These are phyloP conservation scores for Deakozyma indianensis DNA, from an alignment of 805 yeast genomes.

Conservation along the genomic window DNA sequence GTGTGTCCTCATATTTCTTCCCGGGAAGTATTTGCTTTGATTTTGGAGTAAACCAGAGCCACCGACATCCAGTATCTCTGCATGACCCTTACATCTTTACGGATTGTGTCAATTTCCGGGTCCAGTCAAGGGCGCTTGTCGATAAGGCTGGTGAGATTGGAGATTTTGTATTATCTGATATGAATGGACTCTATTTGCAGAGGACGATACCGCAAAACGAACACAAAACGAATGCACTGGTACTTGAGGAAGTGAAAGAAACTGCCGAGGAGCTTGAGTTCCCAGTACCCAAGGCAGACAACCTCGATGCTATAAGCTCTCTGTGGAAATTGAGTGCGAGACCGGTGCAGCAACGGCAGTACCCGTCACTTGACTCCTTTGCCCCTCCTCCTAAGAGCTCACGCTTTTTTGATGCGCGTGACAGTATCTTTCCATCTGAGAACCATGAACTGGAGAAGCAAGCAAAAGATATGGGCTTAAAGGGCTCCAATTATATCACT, in stretches of 20 bases:
- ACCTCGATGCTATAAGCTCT: neutral
- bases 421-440: neutral
- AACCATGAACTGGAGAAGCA: neutral
- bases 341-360: too few species aligned
- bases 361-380: neutral
- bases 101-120: neutral
- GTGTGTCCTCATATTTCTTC: neutral
- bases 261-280: neutral
- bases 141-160: neutral
- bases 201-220: too few species aligned
- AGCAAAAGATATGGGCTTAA: neutral
- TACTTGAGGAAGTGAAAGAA: neutral
- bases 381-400: too few species aligned
- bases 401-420: neutral
- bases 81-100: slow-evolving; percentile 21
- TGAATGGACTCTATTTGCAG: neutral
- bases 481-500: neutral
- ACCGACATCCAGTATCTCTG: slow-evolving; percentile 22
- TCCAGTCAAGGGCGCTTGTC: neutral
- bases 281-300: neutral
- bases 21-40: neutral
- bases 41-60: neutral
- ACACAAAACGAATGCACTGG: too few species aligned
- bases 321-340: too few species aligned
- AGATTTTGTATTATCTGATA: neutral